These are phyloP conservation scores for Inga laurina DNA, from an alignment of 306 rosid genomes.

Conservation along the genomic window DNA sequence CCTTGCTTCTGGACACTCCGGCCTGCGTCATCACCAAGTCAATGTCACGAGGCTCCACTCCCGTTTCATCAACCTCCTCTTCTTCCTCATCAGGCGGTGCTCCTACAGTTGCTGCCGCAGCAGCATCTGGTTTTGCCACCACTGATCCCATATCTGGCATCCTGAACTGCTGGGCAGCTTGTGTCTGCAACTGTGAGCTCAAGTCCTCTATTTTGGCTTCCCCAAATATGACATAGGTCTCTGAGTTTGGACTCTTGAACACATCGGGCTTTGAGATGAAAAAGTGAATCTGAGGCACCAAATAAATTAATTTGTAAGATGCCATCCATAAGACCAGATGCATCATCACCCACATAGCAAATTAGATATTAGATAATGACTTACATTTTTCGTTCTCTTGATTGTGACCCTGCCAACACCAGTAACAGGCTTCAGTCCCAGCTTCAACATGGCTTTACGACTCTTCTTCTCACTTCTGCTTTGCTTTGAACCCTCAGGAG, in stretches of 20 bases:
- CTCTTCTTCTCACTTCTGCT: conserved; percentile 99
- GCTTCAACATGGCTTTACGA: conserved; percentile 94
- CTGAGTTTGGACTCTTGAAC: conserved; percentile 88
- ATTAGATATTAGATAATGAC: conserved; percentile 8
- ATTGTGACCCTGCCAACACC: conserved; percentile 95
- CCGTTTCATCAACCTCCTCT: conserved; percentile 74
- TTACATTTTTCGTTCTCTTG: conserved; percentile 82
- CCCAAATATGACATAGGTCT: conserved; percentile 77
- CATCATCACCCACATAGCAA: background rate
- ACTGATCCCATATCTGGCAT: conserved; percentile 78
- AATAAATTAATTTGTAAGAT: conserved; percentile 7
- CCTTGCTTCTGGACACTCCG: conserved; percentile 82
- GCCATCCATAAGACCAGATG: background rate
- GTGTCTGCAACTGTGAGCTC: conserved; percentile 87
- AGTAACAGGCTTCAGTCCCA: conserved; percentile 83
- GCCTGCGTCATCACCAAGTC: conserved; percentile 94
- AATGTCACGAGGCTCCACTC: conserved; percentile 74
- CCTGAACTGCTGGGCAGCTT: conserved; percentile 93
- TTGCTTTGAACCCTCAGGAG: conserved; percentile 79
- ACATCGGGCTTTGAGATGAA: conserved; percentile 95
- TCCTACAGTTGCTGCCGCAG: conserved; percentile 43
- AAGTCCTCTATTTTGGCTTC: conserved; percentile 90
- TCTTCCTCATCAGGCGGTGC: conserved; percentile 66
- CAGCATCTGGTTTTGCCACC: conserved; percentile 58
- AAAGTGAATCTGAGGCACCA: conserved; percentile 59